These are phyloP conservation scores for Claviceps monticola DNA, from an alignment of 2,329 filamentous ascomycete genomes.

Conservation along the genomic window DNA sequence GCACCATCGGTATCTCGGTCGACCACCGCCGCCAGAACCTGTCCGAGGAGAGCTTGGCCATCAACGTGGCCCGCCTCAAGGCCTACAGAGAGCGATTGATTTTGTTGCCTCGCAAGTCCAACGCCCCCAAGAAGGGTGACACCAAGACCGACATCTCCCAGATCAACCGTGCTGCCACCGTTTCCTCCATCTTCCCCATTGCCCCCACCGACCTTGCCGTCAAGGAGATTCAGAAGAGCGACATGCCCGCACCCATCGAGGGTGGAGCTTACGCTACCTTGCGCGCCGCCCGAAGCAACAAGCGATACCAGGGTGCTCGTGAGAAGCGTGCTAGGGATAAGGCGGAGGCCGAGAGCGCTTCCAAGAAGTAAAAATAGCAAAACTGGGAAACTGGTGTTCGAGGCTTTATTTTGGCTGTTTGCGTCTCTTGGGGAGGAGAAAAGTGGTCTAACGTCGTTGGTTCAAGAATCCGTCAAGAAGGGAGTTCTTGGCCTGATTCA, in stretches of 20 bases:
- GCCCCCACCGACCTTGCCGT: slow-evolving; percentile 50
- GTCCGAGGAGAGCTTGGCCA: slow-evolving; percentile 83
- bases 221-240: slow-evolving; percentile 68
- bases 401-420: slow-evolving; percentile 24
- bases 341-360: slow-evolving; percentile 64
- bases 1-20: slow-evolving; percentile 94
- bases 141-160: slow-evolving; percentile 67
- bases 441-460: slow-evolving; percentile 21
- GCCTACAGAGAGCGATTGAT: slow-evolving; percentile 94
- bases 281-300: slow-evolving; percentile 71
- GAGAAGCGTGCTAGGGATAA: slow-evolving; percentile 90
- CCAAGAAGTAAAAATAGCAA: slow-evolving; percentile 59
- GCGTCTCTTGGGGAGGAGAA: slow-evolving; percentile 21
- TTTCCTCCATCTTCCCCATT: slow-evolving; percentile 54
- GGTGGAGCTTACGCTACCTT: slow-evolving; percentile 80
- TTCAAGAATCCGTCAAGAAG: slow-evolving; percentile 19
- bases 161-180: slow-evolving; percentile 40
- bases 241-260: slow-evolving; percentile 60
- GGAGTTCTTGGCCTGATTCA: slow-evolving; percentile 21
- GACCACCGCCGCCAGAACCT: slow-evolving; percentile 95
- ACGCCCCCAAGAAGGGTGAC: slow-evolving; percentile 88
- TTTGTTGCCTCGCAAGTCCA: slow-evolving; percentile 90
- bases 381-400: slow-evolving; percentile 25
- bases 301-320: slow-evolving; percentile 66
- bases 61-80: slow-evolving; percentile 96